Base-by-base conservation (phyloP, 2,329 filamentous ascomycete species). In the Septoria linicola region DNA sequence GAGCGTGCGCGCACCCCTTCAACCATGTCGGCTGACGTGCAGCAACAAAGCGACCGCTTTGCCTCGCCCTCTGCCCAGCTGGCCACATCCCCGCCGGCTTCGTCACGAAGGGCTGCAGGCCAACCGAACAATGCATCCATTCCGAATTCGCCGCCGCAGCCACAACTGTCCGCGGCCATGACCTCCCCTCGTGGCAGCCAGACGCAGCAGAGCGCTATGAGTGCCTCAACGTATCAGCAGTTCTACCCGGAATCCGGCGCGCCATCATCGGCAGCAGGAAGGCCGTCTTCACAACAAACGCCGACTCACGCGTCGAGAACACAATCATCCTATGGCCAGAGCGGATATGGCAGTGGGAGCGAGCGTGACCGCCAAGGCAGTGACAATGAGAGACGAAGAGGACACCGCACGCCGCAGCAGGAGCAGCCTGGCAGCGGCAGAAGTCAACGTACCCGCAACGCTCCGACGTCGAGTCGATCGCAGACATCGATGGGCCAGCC, bases 171-270 rank as follows among this genome's bases (percentile, higher is more conserved):
- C 56, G 60, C 61, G 59, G 68, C 68, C 52, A 66, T 70, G 58
- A 71, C 70, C 69, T 73, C 75, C 49, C 72, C 76, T 47, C 73
- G 70, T 62, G 68, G 69, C 48, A 74, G 58, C 67, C 72, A 44
- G 60, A 71, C 53, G 67, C 74, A 67, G 35, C 69, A 75, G 49
- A 63, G 68, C n/a, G 60, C 59, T 61, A 90, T 74, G 41, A 62
- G 88, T 41, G 88, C 88, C 30, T 82, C 90, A 65, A 91, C 88
- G 6, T 95, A 90, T 11, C 93, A 89, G 36, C 86, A 83, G 58
- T 81, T 83, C 55, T 66, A 69, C 43, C 62, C 64, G 16, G 65
- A 67, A 16, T 41, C 53, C 40, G 34, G 49, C 46, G 49, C 58
- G 41, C 55, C 44, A 50, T 48, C 59, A 20, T 57, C 53, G 53